Conservation (phyloP, 768 basidiomycete genomes). For the Panellus pusillus region DNA sequence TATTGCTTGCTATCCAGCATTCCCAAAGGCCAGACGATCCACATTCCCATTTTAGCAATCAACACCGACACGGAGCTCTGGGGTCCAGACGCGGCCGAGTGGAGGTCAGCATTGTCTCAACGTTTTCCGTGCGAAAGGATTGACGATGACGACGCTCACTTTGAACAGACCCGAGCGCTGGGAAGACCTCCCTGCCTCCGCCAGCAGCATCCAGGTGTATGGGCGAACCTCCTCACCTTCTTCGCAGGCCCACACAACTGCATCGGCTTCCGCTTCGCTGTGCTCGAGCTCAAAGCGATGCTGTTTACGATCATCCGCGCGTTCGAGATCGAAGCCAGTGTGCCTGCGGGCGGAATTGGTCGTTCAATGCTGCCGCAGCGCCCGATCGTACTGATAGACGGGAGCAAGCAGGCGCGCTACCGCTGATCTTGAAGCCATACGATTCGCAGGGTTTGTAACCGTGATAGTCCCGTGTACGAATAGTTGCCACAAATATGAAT, state of each 20-base stretch:
- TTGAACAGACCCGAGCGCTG: constrained; percentile 63
- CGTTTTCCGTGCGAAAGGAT: no score
- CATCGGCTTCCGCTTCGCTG: constrained; percentile 6
- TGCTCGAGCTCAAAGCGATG: constrained; percentile 5
- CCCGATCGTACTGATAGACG: neutral
- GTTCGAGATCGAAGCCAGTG: constrained; percentile 43
- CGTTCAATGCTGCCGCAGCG: neutral
- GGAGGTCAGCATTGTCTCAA: constrained; percentile 21
- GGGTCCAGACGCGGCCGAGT: constrained; percentile 63
- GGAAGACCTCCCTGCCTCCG: constrained; percentile 47
- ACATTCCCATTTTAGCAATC: constrained; percentile 51
- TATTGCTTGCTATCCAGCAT: constrained; percentile 26
- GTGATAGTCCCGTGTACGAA: neutral
- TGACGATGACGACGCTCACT: neutral
- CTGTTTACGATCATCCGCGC: constrained; percentile 29
- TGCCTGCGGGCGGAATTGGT: neutral
- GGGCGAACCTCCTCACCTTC: constrained; percentile 61
- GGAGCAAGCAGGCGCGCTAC: neutral
- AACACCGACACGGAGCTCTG: constrained; percentile 55
- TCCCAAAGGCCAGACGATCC: constrained; percentile 43
- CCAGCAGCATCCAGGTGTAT: constrained; percentile 51
- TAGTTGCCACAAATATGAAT: no score
- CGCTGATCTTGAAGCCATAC: neutral
- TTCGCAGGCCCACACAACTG: constrained; percentile 43
- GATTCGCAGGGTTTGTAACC: neutral